Conservation (phyloP, 116 monocot genomes). For the Trichopus zeylanicus region DNA sequence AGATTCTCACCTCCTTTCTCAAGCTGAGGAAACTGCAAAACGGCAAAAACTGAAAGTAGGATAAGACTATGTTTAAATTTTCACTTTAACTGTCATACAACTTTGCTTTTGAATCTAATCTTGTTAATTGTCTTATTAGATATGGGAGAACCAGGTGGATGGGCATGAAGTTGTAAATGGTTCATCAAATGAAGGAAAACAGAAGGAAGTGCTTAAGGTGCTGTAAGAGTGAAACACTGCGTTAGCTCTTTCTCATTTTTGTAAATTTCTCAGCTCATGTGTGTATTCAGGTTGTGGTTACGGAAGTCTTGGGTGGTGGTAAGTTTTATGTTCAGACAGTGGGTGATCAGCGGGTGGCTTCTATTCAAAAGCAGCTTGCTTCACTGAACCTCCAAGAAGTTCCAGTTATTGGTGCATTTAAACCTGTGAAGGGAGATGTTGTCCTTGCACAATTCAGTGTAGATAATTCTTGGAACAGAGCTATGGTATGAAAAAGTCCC, state of each 20-base stretch:
- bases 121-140: slow-evolving; percentile 31
- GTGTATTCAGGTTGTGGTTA: slow-evolving; percentile 70
- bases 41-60: slow-evolving; percentile 71
- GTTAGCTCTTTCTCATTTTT: neutral
- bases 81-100: neutral
- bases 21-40: slow-evolving; percentile 87
- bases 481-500: slow-evolving; percentile 58
- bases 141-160: slow-evolving; percentile 96
- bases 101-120: neutral
- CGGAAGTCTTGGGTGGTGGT: slow-evolving; percentile 91
- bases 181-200: slow-evolving; percentile 44
- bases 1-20: slow-evolving; percentile 67
- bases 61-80: neutral
- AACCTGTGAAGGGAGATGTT: slow-evolving; percentile 82
- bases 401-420: slow-evolving; percentile 89
- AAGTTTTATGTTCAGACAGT: slow-evolving; percentile 88
- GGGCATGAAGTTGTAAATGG: slow-evolving; percentile 82
- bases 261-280: slow-evolving; percentile 4
- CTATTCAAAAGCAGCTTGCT: slow-evolving; percentile 78
- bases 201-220: slow-evolving; percentile 90
- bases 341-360: slow-evolving; percentile 65
- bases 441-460: slow-evolving; percentile 88
- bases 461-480: slow-evolving; percentile 97
- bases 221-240: neutral
- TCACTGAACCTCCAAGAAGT: slow-evolving; percentile 63